Evolutionary conservation across 2,329 filamentous ascomycete species (phyloP).

Genomic region (Xenoacremonium recifei): DNA sequence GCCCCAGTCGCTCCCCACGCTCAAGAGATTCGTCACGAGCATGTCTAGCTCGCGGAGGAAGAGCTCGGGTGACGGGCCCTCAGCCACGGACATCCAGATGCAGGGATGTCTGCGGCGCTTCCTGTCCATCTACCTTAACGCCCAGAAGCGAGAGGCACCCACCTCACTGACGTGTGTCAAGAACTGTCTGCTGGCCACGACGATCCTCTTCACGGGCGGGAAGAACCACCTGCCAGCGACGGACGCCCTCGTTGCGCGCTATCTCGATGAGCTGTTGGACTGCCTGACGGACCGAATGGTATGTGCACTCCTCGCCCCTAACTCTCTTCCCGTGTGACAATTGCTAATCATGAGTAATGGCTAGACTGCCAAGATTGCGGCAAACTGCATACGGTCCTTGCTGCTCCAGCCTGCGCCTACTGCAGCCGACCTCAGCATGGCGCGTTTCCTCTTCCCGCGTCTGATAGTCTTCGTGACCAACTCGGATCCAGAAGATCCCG

Average conservation of each 20-base stretch:
- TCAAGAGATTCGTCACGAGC: conserved; percentile 84
- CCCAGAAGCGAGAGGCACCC: conserved; percentile 71
- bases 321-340: neutral
- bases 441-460: conserved; percentile 71
- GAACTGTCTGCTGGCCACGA: conserved; percentile 85
- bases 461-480: conserved; percentile 73
- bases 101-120: conserved; percentile 82
- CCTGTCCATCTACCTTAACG: conserved; percentile 73
- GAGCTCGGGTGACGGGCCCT: conserved; percentile 37
- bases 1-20: conserved; percentile 83
- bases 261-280: conserved; percentile 79
- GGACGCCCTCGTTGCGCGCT: conserved; percentile 72
- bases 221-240: conserved; percentile 69
- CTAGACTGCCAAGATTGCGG: conserved; percentile 82
- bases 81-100: conserved; percentile 65
- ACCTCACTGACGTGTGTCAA: conserved; percentile 86
- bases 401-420: conserved; percentile 65
- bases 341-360: conserved; percentile 16
- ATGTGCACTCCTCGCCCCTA: conserved; percentile 36
- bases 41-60: conserved; percentile 55
- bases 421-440: conserved; percentile 68
- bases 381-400: conserved; percentile 84
- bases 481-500: conserved; percentile 73
- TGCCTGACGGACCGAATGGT: conserved; percentile 78
- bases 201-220: conserved; percentile 83